Conservation (phyloP, 2,329 filamentous ascomycete species). For the Onygenales sp. region DNA sequence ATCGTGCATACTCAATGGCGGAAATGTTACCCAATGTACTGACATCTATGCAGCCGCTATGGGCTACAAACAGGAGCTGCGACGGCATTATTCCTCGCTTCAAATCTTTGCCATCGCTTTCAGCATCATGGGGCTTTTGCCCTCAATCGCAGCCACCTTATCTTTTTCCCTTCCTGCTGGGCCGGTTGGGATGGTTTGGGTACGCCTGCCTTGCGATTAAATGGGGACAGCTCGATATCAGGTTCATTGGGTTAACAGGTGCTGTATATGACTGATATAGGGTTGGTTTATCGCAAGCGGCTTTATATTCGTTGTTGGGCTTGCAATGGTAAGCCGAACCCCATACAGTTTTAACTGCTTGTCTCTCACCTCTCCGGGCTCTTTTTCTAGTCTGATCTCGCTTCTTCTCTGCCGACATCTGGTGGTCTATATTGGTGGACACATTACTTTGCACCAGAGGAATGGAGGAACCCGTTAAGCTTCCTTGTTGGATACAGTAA, state of each 20-base stretch:
- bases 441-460: slow-evolving; percentile 48
- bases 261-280: slow-evolving; percentile 15
- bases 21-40: neutral
- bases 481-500: slow-evolving; percentile 55
- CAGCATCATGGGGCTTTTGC: slow-evolving; percentile 52
- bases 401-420: slow-evolving; percentile 48
- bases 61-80: slow-evolving; percentile 52
- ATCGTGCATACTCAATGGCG: neutral
- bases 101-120: slow-evolving; percentile 54
- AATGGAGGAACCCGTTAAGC: slow-evolving; percentile 47
- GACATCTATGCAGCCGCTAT: slow-evolving; percentile 19
- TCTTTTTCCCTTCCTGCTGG: slow-evolving; percentile 51
- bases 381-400: slow-evolving; percentile 35
- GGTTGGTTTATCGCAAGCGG: slow-evolving; percentile 49
- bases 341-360: slow-evolving; percentile 11
- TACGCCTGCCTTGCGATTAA: slow-evolving; percentile 12
- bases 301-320: slow-evolving; percentile 50
- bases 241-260: neutral
- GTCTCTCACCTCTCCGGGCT: neutral
- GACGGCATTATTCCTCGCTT: slow-evolving; percentile 52
- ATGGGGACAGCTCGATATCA: no score
- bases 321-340: slow-evolving; percentile 44
- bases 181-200: slow-evolving; percentile 54
- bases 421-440: slow-evolving; percentile 53
- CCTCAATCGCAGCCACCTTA: slow-evolving; percentile 51